Percentiles rank a stretch among this genome's conserved stretches.
Evolutionary conservation across 1,139 yeast genomes (phyloP).

Genomic region (Candida gigantensis): DNA sequence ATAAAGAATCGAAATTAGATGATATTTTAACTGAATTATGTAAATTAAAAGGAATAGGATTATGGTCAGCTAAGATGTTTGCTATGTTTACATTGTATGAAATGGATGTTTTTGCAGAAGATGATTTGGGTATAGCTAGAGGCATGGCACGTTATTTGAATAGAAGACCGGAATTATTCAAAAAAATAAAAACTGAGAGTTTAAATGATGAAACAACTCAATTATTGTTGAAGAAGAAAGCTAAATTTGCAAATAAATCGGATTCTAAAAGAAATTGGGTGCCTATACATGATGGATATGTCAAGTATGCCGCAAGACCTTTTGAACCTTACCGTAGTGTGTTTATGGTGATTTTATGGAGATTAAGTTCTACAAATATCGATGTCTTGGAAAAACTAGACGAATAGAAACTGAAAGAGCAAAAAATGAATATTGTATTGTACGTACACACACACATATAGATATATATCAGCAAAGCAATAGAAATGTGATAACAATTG

Average conservation of each 20-base stretch:
- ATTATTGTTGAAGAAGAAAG: conserved; percentile 31
- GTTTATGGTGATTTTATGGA: conserved; percentile 76
- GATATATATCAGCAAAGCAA: conserved; percentile 3
- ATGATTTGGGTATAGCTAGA: conserved; percentile 82
- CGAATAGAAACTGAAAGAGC: conserved; percentile 4
- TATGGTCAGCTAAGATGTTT: conserved; percentile 93
- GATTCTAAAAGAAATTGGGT: conserved; percentile 53
- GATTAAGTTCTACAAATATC: conserved; percentile 59
- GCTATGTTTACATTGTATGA: conserved; percentile 66
- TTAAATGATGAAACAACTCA: conserved; percentile 30
- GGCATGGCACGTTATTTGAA: conserved; percentile 69
- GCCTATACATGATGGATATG: conserved; percentile 61
- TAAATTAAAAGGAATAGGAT: conserved; percentile 75
- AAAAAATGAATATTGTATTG: no score
- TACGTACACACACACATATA: conserved; percentile 1
- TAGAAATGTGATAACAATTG: conserved; percentile 7
- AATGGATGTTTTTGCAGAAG: conserved; percentile 70
- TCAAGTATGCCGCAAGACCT: conserved; percentile 53
- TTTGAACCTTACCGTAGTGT: conserved; percentile 71
- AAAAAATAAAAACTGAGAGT: conserved; percentile 38
- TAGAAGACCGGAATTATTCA: conserved; percentile 53
- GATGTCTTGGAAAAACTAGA: conserved; percentile 40
- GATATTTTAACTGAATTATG: conserved; percentile 59
- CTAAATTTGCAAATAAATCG: conserved; percentile 40
- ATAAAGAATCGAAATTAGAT: conserved; percentile 34